These are phyloP conservation scores for Botrytis medusae DNA, from an alignment of 2,329 filamentous ascomycete genomes.

Conservation along the genomic window DNA sequence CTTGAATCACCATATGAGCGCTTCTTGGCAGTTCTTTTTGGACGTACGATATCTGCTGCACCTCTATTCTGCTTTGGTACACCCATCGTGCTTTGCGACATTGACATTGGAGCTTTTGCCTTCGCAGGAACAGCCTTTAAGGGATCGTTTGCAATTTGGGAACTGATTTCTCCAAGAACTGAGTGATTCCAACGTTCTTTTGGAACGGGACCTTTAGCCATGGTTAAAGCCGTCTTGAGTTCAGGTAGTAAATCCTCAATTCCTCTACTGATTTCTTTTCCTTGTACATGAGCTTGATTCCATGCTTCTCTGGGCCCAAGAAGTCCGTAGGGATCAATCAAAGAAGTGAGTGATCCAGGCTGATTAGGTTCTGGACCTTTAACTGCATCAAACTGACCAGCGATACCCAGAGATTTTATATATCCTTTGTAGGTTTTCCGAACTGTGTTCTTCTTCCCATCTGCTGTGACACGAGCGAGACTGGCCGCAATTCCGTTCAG, in stretches of 20 bases:
- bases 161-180: slow-evolving; percentile 54
- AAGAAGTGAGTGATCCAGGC: slow-evolving; percentile 44
- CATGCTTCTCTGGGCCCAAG: slow-evolving; percentile 50
- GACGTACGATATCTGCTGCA: slow-evolving; percentile 45
- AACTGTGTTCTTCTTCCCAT: slow-evolving; percentile 65
- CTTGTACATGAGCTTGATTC: slow-evolving; percentile 54
- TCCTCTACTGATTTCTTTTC: slow-evolving; percentile 56
- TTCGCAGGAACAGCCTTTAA: slow-evolving; percentile 27
- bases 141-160: slow-evolving; percentile 23
- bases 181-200: slow-evolving; percentile 57
- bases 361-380: slow-evolving; percentile 52
- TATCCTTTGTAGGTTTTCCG: slow-evolving; percentile 69
- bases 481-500: slow-evolving; percentile 57
- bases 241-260: slow-evolving; percentile 47
- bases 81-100: background rate
- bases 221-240: slow-evolving; percentile 53
- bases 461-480: slow-evolving; percentile 62
- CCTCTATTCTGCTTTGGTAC: slow-evolving; percentile 9
- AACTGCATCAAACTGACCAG: slow-evolving; percentile 59
- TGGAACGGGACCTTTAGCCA: slow-evolving; percentile 57
- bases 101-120: slow-evolving; percentile 10
- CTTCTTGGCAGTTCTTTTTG: slow-evolving; percentile 69
- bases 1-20: slow-evolving; percentile 73
- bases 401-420: slow-evolving; percentile 62
- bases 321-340: slow-evolving; percentile 48